A percentile compares a stretch with the other conserved stretches of the same genome.
phyloP scores from a whole-genome alignment of 768 basidiomycete genomes.

The Tephrocybe sp. region DNA sequence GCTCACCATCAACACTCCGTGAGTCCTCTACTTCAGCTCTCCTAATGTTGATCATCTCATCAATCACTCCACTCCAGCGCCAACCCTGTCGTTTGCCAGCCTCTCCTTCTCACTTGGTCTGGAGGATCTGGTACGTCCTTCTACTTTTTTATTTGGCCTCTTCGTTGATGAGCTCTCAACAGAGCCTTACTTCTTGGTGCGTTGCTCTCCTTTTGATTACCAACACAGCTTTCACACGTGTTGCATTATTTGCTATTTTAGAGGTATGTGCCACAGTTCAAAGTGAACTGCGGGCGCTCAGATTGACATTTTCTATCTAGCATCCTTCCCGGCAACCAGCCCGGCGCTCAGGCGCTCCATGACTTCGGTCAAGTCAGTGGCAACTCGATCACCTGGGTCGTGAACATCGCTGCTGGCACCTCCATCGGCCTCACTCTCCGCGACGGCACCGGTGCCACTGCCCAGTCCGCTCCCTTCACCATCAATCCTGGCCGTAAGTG shows the following conservation, averaged over 20 bases:
- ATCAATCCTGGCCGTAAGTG: conserved; percentile 49
- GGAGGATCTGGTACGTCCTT: conserved; percentile 51
- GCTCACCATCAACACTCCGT: conserved; percentile 71
- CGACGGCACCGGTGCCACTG: conserved; percentile 52
- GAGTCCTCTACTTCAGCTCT: conserved; percentile 2
- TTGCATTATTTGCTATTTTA: conserved; percentile 20
- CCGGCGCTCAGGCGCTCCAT: conserved; percentile 41
- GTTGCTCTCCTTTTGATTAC: conserved; percentile 21
- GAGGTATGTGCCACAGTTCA: conserved; percentile 30
- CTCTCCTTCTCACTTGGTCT: conserved; percentile 50
- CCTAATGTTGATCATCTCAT: background rate
- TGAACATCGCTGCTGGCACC: conserved; percentile 46
- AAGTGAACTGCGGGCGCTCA: background rate
- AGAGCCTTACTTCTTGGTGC: conserved; percentile 68
- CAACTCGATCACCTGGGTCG: conserved; percentile 51
- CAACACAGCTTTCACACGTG: conserved; percentile 1
- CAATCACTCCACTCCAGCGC: conserved; percentile 30
- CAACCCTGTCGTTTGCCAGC: conserved; percentile 54
- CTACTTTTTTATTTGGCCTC: background rate
- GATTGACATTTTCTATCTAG: conserved; percentile 30
- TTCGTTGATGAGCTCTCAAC: conserved; percentile 15
- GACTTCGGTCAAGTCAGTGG: conserved; percentile 39
- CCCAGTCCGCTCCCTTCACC: conserved; percentile 52
- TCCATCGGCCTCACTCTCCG: conserved; percentile 55
- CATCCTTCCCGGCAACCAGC: conserved; percentile 49